Percentiles rank a stretch among this genome's conserved stretches.
phyloP scores from a whole-genome alignment of 495 filamentous ascomycete genomes.

The Patellaria atrata region DNA sequence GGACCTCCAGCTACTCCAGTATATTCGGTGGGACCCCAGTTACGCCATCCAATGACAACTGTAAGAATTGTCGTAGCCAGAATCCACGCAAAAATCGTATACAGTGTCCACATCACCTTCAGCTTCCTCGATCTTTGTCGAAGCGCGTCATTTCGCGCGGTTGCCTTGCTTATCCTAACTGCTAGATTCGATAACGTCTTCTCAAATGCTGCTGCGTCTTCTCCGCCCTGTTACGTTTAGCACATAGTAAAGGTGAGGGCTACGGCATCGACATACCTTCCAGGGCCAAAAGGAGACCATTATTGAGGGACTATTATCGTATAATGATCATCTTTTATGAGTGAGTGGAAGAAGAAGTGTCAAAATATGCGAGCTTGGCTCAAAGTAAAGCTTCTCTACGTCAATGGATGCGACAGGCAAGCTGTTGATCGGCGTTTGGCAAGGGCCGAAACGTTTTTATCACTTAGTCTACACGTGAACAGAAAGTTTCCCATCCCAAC shows the following conservation, averaged over 20 bases:
- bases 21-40: conserved; percentile 61
- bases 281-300: conserved; percentile 22
- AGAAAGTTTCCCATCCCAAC: too few species aligned
- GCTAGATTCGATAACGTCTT: conserved; percentile 71
- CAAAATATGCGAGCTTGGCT: too few species aligned
- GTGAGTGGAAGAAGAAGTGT: too few species aligned
- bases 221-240: conserved; percentile 44
- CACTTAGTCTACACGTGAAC: too few species aligned
- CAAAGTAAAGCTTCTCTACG: neutral
- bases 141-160: conserved; percentile 52
- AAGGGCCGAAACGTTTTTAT: conserved; percentile 6
- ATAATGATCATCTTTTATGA: conserved; percentile 1
- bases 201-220: conserved; percentile 83
- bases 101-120: conserved; percentile 79
- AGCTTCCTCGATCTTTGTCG: conserved; percentile 60
- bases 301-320: neutral
- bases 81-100: conserved; percentile 78
- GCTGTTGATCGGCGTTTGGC: conserved; percentile 9
- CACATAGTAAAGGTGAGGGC: neutral
- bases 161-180: conserved; percentile 59
- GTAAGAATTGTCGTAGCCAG: conserved; percentile 65
- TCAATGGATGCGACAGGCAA: neutral
- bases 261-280: conserved; percentile 11
- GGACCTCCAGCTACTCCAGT: conserved; percentile 66
- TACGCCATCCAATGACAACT: conserved; percentile 73